Base-by-base conservation (phyloP, 2,329 filamentous ascomycete genomes). In the Colletotrichum tropicicola region DNA sequence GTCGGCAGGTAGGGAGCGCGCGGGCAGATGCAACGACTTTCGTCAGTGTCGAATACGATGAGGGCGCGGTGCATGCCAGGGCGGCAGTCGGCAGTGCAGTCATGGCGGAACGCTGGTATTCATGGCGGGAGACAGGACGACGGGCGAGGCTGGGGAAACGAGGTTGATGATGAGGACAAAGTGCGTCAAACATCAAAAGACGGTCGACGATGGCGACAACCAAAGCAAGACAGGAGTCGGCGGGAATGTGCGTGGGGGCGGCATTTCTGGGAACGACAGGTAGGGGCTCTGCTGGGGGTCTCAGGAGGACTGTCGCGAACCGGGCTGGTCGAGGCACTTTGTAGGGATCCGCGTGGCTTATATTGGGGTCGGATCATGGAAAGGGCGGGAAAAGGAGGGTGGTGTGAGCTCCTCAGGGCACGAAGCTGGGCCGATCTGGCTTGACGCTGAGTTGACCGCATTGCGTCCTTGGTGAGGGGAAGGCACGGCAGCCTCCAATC, bases 301-400 rank as follows among this genome's bases (percentile, higher is more conserved):
- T 15, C n/a, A n/a, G n/a, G 28, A 27, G 19, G 7, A 27, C 28
- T 39, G 41, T 17, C 27, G 6, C 25, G 10, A 8, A 12, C 4
- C 9, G 12, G 19, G 5, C 2, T 1, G 1, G 2, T 2, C 2
- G 10, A 6, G 1, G 3, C 2, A 13, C 12, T 8, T 7, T 39
- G 55, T 48, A 32, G 60, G 60, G 55, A 64, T 47, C 15, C 47
- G 41, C n/a, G 23, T 35, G 55, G 41, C 23, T 64, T 64, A 64
- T 64, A 64, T 59, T 9, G 32, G 32, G 32, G 41, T 28, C 28
- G 25, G 39, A 59, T n/a, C 28, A 52, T 30, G 19, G 55, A 44
- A 35, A 35, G 9, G 32, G n/a, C 10, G 12, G n/a, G 32, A 35
- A 15, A 6, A 15, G 32, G 9, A 30, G 19, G 57, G 59, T 59